A percentile compares a stretch with the other conserved stretches of the same genome.
These are phyloP conservation scores for Jacaranda mimosifolia DNA, from an alignment of 257 asterid genomes.

Conservation along the genomic window DNA sequence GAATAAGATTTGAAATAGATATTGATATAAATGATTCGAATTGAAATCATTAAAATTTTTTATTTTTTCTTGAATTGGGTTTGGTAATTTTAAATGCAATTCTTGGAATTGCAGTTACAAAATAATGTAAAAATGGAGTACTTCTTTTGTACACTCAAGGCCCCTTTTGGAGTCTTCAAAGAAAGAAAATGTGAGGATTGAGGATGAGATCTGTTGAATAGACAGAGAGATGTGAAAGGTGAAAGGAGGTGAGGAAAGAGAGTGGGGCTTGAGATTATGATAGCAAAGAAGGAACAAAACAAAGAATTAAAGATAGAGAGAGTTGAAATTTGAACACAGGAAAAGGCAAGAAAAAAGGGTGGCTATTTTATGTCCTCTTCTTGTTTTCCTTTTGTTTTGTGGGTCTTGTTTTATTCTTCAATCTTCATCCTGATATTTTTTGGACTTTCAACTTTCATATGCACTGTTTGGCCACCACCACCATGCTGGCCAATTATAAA, in stretches of 20 bases:
- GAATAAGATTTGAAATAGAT: too few relatives aligned
- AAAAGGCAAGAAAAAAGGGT: neutral
- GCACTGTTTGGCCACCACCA: constrained; percentile 12
- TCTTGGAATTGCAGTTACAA: constrained; percentile 22
- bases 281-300: neutral
- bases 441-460: constrained; percentile 3
- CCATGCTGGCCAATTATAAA: neutral
- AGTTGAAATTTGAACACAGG: neutral
- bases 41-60: too few relatives aligned
- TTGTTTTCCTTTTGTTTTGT: neutral
- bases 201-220: neutral
- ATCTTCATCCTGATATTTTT: neutral
- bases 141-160: neutral
- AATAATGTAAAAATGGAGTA: neutral
- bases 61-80: too few relatives aligned
- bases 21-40: too few relatives aligned
- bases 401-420: neutral
- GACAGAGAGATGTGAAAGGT: too few relatives aligned
- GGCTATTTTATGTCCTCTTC: neutral
- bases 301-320: neutral
- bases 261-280: constrained; percentile 1
- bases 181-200: neutral
- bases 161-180: neutral
- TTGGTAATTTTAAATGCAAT: constrained; percentile 17
- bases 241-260: neutral